Evolutionary conservation across 257 asterid genomes (phyloP).

Genomic region (Prunella vulgaris): DNA sequence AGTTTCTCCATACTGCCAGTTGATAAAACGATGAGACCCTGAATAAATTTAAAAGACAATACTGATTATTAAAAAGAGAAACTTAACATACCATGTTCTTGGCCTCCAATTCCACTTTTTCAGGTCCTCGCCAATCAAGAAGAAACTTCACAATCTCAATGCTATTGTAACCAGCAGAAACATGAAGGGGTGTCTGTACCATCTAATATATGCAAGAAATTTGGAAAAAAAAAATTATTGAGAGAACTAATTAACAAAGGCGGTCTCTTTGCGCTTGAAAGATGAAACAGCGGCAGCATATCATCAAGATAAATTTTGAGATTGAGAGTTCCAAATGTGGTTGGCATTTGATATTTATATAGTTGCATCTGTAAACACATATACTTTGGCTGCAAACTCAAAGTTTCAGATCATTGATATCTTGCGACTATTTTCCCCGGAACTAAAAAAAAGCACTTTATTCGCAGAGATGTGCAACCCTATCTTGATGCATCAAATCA

Average conservation of each 20-base stretch:
- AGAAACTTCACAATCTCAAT: constrained; percentile 68
- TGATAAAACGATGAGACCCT: background rate
- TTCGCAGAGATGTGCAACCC: background rate
- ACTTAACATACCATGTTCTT: constrained; percentile 64
- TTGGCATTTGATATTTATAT: too few species aligned
- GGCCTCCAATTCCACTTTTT: constrained; percentile 84
- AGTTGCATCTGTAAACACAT: too few species aligned
- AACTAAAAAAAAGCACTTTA: background rate
- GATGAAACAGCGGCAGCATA: background rate
- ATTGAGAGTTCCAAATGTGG: too few species aligned
- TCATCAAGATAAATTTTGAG: background rate
- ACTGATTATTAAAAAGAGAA: constrained; percentile 8
- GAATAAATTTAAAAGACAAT: constrained; percentile 10
- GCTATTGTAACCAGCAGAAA: constrained; percentile 89
- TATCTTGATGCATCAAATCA: background rate
- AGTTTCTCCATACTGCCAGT: constrained; percentile 88
- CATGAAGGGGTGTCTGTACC: constrained; percentile 97
- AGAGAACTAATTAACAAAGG: background rate
- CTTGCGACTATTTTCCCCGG: background rate
- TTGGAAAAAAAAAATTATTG: background rate
- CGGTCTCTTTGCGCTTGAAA: background rate
- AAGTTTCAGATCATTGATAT: background rate
- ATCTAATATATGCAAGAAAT: constrained; percentile 45
- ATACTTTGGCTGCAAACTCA: too few species aligned
- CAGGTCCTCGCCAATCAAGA: constrained; percentile 72